A percentile compares a stretch with the other conserved stretches of the same genome.
These are phyloP conservation scores for Phanerochaete sordida DNA, from an alignment of 768 basidiomycete genomes.

Conservation along the genomic window DNA sequence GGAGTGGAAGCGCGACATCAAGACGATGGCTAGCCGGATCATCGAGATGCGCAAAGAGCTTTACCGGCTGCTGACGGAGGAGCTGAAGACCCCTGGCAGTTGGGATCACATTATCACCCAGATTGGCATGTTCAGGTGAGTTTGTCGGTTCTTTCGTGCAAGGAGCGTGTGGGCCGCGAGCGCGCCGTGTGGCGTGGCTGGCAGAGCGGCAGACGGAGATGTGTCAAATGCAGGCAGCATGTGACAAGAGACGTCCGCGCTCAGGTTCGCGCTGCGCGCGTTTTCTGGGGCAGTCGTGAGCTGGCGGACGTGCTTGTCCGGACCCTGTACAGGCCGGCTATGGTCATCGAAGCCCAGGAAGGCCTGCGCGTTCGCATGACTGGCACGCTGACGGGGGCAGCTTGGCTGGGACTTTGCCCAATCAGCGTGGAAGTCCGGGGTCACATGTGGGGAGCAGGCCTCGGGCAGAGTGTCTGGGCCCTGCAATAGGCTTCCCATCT, in stretches of 20 bases:
- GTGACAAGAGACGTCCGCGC: neutral
- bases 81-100: constrained; percentile 82
- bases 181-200: constrained; percentile 13
- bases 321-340: neutral
- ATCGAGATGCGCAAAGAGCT: constrained; percentile 87
- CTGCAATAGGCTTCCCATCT: neutral
- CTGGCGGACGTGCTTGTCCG: neutral
- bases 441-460: constrained; percentile 2
- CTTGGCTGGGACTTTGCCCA: neutral
- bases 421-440: neutral
- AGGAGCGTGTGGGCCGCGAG: constrained; percentile 5
- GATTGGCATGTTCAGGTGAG: constrained; percentile 97
- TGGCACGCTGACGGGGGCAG: neutral
- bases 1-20: constrained; percentile 89
- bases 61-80: constrained; percentile 66
- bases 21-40: constrained; percentile 90
- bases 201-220: neutral
- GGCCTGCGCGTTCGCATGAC: neutral
- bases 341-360: neutral
- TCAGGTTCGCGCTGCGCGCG: neutral
- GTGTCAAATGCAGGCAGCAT: neutral
- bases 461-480: too few species aligned
- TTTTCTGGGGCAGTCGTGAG: neutral
- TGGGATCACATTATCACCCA: constrained; percentile 97
- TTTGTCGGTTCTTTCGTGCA: neutral